Percentiles rank a stretch among this genome's conserved stretches.
These are phyloP conservation scores for Lolium perenne DNA, from an alignment of 176 grass and related monocot species.

Conservation along the genomic window DNA sequence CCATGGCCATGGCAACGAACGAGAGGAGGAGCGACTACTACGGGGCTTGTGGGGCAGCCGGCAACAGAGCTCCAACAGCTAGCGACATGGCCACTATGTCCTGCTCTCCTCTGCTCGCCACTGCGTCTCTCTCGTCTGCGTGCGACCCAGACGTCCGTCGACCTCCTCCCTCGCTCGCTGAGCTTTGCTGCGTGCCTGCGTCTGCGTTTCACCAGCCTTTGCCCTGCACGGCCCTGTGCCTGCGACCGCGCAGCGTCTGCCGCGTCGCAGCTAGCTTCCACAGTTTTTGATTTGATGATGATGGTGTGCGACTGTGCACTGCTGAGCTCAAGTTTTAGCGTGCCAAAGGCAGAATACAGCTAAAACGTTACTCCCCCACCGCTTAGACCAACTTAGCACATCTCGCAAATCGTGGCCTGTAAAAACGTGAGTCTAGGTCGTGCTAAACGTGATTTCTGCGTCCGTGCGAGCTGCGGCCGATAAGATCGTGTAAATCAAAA, in stretches of 20 bases:
- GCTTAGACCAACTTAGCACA: too few relatives aligned
- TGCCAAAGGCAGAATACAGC: too few relatives aligned
- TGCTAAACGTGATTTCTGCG: too few relatives aligned
- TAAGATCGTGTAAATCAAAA: too few relatives aligned
- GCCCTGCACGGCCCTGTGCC: not conserved
- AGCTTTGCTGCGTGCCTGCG: not conserved
- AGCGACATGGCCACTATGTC: conserved; percentile 41
- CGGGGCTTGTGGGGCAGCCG: conserved; percentile 8
- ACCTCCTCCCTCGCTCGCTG: not conserved
- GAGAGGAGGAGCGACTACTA: not conserved
- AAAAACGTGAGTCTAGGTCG: too few relatives aligned
- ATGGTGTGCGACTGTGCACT: not conserved
- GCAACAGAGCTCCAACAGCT: conserved; percentile 53
- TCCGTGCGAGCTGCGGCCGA: too few relatives aligned
- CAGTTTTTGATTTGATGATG: not conserved
- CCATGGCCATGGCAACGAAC: not conserved
- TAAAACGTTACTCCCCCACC: too few relatives aligned
- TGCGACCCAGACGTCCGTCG: too few relatives aligned
- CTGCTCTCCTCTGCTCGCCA: not conserved
- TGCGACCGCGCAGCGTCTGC: conserved; percentile 9
- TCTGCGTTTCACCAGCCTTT: not conserved
- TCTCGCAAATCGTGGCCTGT: too few relatives aligned
- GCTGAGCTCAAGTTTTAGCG: too few relatives aligned
- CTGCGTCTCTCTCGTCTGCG: conserved; percentile 9
- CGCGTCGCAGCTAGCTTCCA: conserved; percentile 34